Evolutionary conservation across 2,329 filamentous ascomycete genomes (phyloP).

Genomic region (Balansia obtecta): DNA sequence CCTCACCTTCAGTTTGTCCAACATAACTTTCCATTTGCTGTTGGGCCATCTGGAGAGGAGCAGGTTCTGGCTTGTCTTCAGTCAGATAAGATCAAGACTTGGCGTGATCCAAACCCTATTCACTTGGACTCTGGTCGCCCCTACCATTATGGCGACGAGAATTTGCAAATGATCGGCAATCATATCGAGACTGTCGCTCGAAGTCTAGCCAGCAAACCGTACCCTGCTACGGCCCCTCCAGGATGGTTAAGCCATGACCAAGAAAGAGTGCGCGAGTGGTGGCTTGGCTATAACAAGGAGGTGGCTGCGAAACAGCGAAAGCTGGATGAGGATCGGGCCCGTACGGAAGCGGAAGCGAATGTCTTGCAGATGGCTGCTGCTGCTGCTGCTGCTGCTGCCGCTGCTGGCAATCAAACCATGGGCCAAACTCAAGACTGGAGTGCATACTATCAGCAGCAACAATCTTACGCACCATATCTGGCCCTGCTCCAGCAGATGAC

Average conservation of each 20-base stretch:
- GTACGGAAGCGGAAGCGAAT: constrained; percentile 21
- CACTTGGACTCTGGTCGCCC: constrained; percentile 19
- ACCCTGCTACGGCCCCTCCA: constrained; percentile 38
- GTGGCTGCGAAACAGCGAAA: constrained; percentile 24
- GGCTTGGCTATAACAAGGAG: constrained; percentile 33
- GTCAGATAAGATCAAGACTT: constrained; percentile 31
- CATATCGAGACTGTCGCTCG: constrained; percentile 30
- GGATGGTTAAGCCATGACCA: constrained; percentile 36
- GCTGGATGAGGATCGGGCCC: constrained; percentile 25
- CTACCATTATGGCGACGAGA: constrained; percentile 29
- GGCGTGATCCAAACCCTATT: constrained; percentile 27
- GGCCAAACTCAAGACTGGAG: constrained; percentile 15
- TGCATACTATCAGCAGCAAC: constrained; percentile 15
- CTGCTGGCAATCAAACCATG: constrained; percentile 7
- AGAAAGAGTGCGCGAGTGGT: constrained; percentile 39
- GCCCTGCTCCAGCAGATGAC: constrained; percentile 28
- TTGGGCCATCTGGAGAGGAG: constrained; percentile 25
- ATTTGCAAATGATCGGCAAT: constrained; percentile 29
- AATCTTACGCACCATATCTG: constrained; percentile 29
- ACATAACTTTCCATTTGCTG: constrained; percentile 18
- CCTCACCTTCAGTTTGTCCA: not conserved
- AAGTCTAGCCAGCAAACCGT: constrained; percentile 31
- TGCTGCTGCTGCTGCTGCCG: constrained; percentile 1
- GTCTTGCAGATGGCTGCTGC: constrained; percentile 12
- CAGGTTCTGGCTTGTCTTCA: constrained; percentile 30